Percentiles rank a stretch among this genome's conserved stretches.
Evolutionary conservation across 1,284 basidiomycete species (phyloP).

Genomic region (Naganishia cerealis): DNA sequence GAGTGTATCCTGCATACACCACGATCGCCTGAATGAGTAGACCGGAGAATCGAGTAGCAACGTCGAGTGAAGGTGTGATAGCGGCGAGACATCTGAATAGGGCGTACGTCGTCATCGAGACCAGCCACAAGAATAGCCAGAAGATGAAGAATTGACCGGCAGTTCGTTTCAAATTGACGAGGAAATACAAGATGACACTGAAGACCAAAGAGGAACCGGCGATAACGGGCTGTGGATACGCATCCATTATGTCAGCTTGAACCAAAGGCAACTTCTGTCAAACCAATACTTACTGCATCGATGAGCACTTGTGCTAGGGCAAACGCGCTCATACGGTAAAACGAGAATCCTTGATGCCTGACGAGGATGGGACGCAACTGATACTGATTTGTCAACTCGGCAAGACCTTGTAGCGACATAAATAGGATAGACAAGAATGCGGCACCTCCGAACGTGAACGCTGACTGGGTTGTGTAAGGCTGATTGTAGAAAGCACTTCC

Average conservation of each 20-base stretch:
- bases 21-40: slow-evolving; percentile 64
- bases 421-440: slow-evolving; percentile 49
- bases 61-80: slow-evolving; percentile 59
- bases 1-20: slow-evolving; percentile 63
- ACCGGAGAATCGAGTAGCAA: slow-evolving; percentile 65
- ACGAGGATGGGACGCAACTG: slow-evolving; percentile 67
- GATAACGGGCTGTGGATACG: slow-evolving; percentile 60
- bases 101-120: slow-evolving; percentile 64
- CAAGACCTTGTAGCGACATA: slow-evolving; percentile 54
- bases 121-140: slow-evolving; percentile 62
- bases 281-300: slow-evolving; percentile 49
- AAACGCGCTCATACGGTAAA: slow-evolving; percentile 32
- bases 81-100: slow-evolving; percentile 65
- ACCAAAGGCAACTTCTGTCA: neutral
- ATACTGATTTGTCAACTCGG: slow-evolving; percentile 69
- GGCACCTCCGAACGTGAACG: slow-evolving; percentile 70
- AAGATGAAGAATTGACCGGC: slow-evolving; percentile 66
- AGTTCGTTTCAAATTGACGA: slow-evolving; percentile 61
- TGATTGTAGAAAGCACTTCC: slow-evolving; percentile 70
- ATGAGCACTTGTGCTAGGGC: slow-evolving; percentile 65
- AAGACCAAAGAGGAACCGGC: slow-evolving; percentile 60
- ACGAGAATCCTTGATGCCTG: slow-evolving; percentile 34
- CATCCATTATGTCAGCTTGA: neutral
- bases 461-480: slow-evolving; percentile 63
- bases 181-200: slow-evolving; percentile 65